Evolutionary conservation across 2,329 filamentous ascomycete species (phyloP), one percentile per base, ranked within the genome.

Genomic region (Colletotrichum plurivorum): DNA sequence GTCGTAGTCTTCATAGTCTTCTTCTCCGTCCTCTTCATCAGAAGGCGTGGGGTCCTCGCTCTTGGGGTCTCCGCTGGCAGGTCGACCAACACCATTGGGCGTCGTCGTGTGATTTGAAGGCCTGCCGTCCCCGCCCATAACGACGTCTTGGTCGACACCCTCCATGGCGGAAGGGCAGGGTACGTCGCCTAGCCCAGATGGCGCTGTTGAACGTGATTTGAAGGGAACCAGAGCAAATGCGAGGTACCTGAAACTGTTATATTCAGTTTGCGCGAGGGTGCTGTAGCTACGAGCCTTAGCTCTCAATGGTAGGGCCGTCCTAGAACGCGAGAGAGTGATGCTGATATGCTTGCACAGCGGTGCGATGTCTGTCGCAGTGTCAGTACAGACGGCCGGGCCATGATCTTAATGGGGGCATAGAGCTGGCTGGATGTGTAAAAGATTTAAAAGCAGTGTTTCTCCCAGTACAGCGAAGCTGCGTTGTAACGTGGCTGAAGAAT

Each of bases 61-160:
- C 25, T 65, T 61, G n/a, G 60, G 63, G 3, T 61, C 57, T 9
- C 62, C 45, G 16, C 27, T 48, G 15, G 18, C 52, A 57, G 55
- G 25, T 20, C 39, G 39, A 9, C 52, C 64, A 59, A 80, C 74
- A 41, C 80, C 81, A 61, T 83, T 83, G 15, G 80, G 74, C 6
- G 77, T 77, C 53, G 78, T 74, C 18, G 76, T 83, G 73, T 84
- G 83, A 53, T 78, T 75, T 80, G 84, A 83, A 46, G 78, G 79
- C 70, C 82, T 80, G 55, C 86, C 83, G 51, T 82, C 82, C 54
- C 78, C 76, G 58, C 84, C 84, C 80, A 83, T 83, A 65, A 73
- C 65, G 46, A 75, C 72, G 70, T 76, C 72, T 54, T 58, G 67
- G 53, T 62, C 66, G 60, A 22, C 58, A 52, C 56, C 71, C 52